phyloP scores from a whole-genome alignment of 257 asterid genomes.

The Schizonepeta tenuifolia region DNA sequence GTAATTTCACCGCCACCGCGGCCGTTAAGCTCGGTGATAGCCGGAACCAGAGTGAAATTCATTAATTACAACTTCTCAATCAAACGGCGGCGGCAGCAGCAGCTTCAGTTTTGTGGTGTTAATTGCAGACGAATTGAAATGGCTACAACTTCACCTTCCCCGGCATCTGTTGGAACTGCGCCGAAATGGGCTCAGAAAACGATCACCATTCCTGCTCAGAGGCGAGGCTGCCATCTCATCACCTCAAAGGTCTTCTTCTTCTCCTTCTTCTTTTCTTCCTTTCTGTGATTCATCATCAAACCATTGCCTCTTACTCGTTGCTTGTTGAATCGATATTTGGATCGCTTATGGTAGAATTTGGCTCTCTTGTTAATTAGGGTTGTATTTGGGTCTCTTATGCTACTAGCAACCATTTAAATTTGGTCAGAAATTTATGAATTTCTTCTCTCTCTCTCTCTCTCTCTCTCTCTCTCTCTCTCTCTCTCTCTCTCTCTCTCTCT shows the following conservation, averaged over 20 bases:
- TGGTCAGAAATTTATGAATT: not conserved
- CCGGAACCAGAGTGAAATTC: slow-evolving; percentile 12
- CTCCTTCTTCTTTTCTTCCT: no score
- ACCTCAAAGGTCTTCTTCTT: slow-evolving; percentile 74
- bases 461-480: not conserved
- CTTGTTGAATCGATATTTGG: slow-evolving; percentile 3
- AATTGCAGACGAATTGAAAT: slow-evolving; percentile 30
- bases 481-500: not conserved
- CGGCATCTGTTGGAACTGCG: slow-evolving; percentile 45
- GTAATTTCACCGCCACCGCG: slow-evolving; percentile 22
- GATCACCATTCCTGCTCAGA: slow-evolving; percentile 71
- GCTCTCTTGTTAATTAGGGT: not conserved
- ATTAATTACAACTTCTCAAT: not conserved
- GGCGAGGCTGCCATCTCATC: slow-evolving; percentile 91
- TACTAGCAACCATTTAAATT: not conserved
- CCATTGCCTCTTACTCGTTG: not conserved
- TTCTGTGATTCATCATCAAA: not conserved
- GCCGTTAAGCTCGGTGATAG: slow-evolving; percentile 19
- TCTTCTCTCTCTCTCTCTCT: no score
- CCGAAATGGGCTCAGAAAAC: slow-evolving; percentile 95
- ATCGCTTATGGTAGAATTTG: not conserved
- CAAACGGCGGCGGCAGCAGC: slow-evolving; percentile 18
- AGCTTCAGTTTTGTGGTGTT: slow-evolving; percentile 29
- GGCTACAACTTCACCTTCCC: slow-evolving; percentile 48
- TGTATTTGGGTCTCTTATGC: not conserved